A percentile compares a stretch with the other conserved stretches of the same genome.
phyloP scores from a whole-genome alignment of 495 filamentous ascomycete genomes.

The Hypoxylon perforatum region DNA sequence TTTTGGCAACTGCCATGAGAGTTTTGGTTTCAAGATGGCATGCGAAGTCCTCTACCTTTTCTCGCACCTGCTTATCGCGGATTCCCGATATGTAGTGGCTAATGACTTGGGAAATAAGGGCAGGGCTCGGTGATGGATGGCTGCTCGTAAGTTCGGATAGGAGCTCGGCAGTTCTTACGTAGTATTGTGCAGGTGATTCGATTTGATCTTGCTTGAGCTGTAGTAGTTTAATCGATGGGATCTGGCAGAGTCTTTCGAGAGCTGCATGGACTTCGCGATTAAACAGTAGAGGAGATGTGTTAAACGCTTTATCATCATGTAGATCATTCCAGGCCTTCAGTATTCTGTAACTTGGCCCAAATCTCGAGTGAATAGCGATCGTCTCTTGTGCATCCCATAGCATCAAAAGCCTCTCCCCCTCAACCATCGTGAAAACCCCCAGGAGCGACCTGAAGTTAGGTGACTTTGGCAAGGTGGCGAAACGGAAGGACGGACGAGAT shows the following conservation, averaged over 20 bases:
- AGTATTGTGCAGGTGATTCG: slow-evolving; percentile 59
- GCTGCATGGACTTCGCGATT: slow-evolving; percentile 58
- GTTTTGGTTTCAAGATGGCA: slow-evolving; percentile 15
- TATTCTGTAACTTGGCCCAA: slow-evolving; percentile 49
- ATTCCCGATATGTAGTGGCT: slow-evolving; percentile 61
- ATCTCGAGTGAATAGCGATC: slow-evolving; percentile 44
- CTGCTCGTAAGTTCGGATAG: slow-evolving; percentile 46
- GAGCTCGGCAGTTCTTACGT: slow-evolving; percentile 51
- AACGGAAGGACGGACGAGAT: slow-evolving; percentile 51
- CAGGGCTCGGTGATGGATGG: slow-evolving; percentile 24
- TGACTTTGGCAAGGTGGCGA: slow-evolving; percentile 31
- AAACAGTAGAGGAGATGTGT: slow-evolving; percentile 54
- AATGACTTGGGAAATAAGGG: slow-evolving; percentile 40
- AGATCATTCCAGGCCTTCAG: slow-evolving; percentile 56
- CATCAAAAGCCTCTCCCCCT: slow-evolving; percentile 60
- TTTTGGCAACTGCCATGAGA: slow-evolving; percentile 49
- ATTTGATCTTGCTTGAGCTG: slow-evolving; percentile 57
- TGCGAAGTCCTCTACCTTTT: slow-evolving; percentile 51
- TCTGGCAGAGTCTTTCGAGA: slow-evolving; percentile 55
- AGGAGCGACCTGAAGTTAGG: slow-evolving; percentile 55
- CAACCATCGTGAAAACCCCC: slow-evolving; percentile 59
- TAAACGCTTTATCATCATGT: slow-evolving; percentile 45
- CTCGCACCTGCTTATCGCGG: slow-evolving; percentile 45
- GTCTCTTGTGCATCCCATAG: slow-evolving; percentile 56
- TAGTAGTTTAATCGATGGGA: slow-evolving; percentile 59